Conservation (phyloP, 169 alveolate genomes). For the Plasmodium gaboni region DNA sequence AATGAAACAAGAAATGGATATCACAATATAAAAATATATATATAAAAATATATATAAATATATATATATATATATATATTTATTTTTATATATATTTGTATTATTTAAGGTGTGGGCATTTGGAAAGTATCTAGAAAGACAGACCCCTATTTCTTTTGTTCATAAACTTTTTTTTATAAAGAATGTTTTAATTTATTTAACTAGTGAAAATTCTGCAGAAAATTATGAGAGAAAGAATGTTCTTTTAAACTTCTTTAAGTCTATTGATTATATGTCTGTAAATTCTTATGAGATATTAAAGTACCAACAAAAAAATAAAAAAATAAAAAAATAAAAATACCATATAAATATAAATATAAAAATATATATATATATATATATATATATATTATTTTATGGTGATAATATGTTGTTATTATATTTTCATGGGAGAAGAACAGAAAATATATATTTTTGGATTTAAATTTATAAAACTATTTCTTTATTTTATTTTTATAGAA, state of each 20-base stretch:
- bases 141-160: conserved; percentile 63
- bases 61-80: not conserved
- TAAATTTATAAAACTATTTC: too few species aligned
- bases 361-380: not conserved
- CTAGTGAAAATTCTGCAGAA: conserved; percentile 45
- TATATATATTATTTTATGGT: too few species aligned
- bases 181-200: conserved; percentile 49
- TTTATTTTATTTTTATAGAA: conserved; percentile 16
- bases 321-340: not conserved
- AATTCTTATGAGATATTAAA: conserved; percentile 55
- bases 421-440: too few species aligned
- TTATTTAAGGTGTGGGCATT: conserved; percentile 42
- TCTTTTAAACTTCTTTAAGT: conserved; percentile 41
- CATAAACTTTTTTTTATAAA: conserved; percentile 66
- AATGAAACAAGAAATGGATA: not conserved
- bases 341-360: too few species aligned
- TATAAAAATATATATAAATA: not conserved
- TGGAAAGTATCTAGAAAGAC: conserved; percentile 53
- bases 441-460: too few species aligned
- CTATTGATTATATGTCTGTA: conserved; percentile 68
- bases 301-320: conserved; percentile 1
- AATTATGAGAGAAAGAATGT: conserved; percentile 36
- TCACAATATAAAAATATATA: not conserved
- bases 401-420: not conserved
- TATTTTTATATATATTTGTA: not conserved